Percentiles rank a stretch among this genome's conserved stretches.
Conservation (phyloP, 1,284 basidiomycete genomes). For the Malassezia pachydermatis region DNA sequence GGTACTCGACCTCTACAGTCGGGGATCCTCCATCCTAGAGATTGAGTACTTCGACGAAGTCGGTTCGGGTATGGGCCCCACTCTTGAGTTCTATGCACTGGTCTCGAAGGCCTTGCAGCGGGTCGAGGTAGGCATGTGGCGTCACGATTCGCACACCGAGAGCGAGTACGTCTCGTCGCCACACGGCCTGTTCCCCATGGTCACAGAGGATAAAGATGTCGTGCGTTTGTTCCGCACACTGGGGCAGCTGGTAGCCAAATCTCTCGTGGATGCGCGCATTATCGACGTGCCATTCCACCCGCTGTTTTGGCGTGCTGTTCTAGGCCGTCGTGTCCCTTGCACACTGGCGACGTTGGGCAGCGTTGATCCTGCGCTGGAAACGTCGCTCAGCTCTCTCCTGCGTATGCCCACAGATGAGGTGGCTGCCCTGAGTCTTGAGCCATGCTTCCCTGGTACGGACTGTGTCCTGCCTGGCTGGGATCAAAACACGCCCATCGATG, state of each 20-base stretch:
- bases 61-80: conserved; percentile 91
- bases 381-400: conserved; percentile 69
- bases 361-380: conserved; percentile 73
- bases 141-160: conserved; percentile 58
- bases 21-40: conserved; percentile 78
- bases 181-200: conserved; percentile 67
- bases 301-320: conserved; percentile 74
- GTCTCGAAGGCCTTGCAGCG: conserved; percentile 86
- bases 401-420: conserved; percentile 56
- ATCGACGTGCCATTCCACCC: conserved; percentile 91
- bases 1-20: conserved; percentile 90
- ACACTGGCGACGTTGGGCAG: conserved; percentile 63
- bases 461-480: conserved; percentile 72
- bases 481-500: conserved; percentile 65
- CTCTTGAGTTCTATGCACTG: conserved; percentile 93
- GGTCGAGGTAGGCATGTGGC: conserved; percentile 77
- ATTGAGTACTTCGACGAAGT: conserved; percentile 99
- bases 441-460: conserved; percentile 80
- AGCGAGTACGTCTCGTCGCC: conserved; percentile 53
- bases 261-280: conserved; percentile 90
- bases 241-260: conserved; percentile 95
- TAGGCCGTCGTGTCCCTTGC: conserved; percentile 72
- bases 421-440: conserved; percentile 82
- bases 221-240: conserved; percentile 74
- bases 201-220: conserved; percentile 3